Base-by-base conservation (phyloP, 1,284 basidiomycete genomes). In the Meira miltonrushii region DNA sequence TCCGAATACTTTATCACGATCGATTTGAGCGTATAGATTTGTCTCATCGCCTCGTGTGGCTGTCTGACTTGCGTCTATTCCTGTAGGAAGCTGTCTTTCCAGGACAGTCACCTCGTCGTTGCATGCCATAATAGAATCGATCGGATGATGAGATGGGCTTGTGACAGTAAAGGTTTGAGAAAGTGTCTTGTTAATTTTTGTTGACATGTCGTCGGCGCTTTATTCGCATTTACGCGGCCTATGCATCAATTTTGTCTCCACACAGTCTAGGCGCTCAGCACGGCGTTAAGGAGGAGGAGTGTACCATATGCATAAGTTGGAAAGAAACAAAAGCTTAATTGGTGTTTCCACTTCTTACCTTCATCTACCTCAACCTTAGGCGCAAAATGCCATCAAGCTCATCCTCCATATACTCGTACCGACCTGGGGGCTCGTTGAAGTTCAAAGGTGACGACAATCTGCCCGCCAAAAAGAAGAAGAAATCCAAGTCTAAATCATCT, bases 351-450 rank as follows among this genome's bases (percentile, higher is more conserved):
- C 39, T 40, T n/a, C 17, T 15, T 48, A n/a, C 12, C 46, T 25
- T 48, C 21, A n/a, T 48, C 21, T 25, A 21, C 46, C 2, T 23
- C 21, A n/a, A 21, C 25, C 9, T 17, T 21, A 13, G 17, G 8
- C 54, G 52, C 39, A 19, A 25, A 23, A 41, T 47, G 38, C 60
- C 58, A 37, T 61, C 65, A 15, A 57, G 52, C 17, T 60, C 65
- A n/a, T 61, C 67, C 23, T 67, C 68, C 39, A 66, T 71, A 12
- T 77, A 75, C 51, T 49, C 64, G 0, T 71, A 68, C 62, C 66
- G 67, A 55, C 72, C 74, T 0, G 72, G 72, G 12, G 74, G 74
- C n/a, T 68, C 72, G 48, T 65, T 77, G 37, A 77, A 74, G 56
- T 67, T 77, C 38, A 77, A 77, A 46, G 67, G 65, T 28, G 65